Percentiles rank a stretch among this genome's conserved stretches.
These are phyloP conservation scores for Gymnopus androsaceus DNA, from an alignment of 1,284 basidiomycete genomes.

Conservation along the genomic window DNA sequence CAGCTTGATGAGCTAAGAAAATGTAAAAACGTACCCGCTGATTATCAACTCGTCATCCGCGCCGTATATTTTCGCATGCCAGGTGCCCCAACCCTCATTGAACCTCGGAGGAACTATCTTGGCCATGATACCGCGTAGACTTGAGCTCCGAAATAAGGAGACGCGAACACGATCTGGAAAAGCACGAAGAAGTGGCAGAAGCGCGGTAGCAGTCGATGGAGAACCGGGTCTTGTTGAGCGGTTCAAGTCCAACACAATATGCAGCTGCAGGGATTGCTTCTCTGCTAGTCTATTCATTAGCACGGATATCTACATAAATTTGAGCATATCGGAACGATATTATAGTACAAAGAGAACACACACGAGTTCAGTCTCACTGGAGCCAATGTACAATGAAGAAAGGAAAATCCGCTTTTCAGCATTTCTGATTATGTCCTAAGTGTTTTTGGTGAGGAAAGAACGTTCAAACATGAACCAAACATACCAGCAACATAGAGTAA, in stretches of 20 bases:
- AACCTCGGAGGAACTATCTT: constrained; percentile 86
- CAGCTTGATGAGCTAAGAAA: constrained; percentile 1
- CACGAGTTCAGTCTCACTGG: constrained; percentile 69
- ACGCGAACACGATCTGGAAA: constrained; percentile 80
- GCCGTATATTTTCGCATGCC: constrained; percentile 97
- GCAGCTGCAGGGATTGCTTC: constrained; percentile 67
- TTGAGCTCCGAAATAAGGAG: constrained; percentile 85
- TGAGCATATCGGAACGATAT: neutral
- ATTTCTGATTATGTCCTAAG: constrained; percentile 71
- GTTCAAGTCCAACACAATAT: constrained; percentile 86
- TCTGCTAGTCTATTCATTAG: constrained; percentile 60
- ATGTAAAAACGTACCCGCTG: constrained; percentile 75
- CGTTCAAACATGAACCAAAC: constrained; percentile 9
- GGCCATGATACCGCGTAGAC: constrained; percentile 74
- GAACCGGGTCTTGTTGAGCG: constrained; percentile 86
- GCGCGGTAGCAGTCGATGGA: constrained; percentile 72
- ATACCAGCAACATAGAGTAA: constrained; percentile 40
- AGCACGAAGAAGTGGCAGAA: constrained; percentile 70
- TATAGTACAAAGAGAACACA: constrained; percentile 30
- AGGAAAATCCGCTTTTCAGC: constrained; percentile 82
- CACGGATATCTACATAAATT: constrained; percentile 58
- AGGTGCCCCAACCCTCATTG: constrained; percentile 98
- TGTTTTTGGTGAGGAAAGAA: neutral
- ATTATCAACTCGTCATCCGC: constrained; percentile 92
- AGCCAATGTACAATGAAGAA: constrained; percentile 83